Evolutionary conservation across 1,284 basidiomycete species (phyloP).

Genomic region (Rhodofomes roseus): DNA sequence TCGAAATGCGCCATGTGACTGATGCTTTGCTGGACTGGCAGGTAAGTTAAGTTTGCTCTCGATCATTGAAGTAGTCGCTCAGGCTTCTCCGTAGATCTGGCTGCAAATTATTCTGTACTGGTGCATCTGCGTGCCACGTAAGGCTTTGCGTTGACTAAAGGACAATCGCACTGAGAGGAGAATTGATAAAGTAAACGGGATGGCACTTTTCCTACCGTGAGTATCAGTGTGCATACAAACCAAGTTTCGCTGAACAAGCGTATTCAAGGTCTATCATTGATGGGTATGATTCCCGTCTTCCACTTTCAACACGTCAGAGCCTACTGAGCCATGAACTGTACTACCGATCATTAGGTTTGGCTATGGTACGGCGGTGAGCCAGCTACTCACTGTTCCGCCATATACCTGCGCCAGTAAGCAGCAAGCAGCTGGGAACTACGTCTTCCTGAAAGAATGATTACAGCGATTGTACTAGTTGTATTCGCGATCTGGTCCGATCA

Average conservation of each 20-base stretch:
- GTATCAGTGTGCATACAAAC: constrained; percentile 14
- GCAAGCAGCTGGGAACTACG: not conserved
- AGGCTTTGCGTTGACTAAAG: constrained; percentile 23
- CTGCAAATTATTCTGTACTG: constrained; percentile 58
- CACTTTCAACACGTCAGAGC: not conserved
- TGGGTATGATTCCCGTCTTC: constrained; percentile 14
- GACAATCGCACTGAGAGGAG: not conserved
- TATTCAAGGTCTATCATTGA: not conserved
- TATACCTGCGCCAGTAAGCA: constrained; percentile 59
- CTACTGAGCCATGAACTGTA: too few relatives aligned
- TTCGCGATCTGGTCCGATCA: constrained; percentile 62
- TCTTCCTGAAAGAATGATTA: constrained; percentile 18
- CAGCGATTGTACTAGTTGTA: constrained; percentile 48
- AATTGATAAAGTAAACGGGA: constrained; percentile 44
- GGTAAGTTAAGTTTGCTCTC: constrained; percentile 22
- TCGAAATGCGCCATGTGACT: constrained; percentile 48
- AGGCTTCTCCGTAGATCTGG: constrained; percentile 35
- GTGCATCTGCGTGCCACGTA: constrained; percentile 56
- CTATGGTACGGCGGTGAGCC: constrained; percentile 50
- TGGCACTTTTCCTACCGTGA: constrained; percentile 64
- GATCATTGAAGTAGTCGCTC: too few relatives aligned
- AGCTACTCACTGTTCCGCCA: constrained; percentile 68
- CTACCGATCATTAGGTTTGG: constrained; percentile 37
- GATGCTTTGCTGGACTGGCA: constrained; percentile 65
- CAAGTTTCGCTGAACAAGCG: not conserved